Evolutionary conservation across 2,329 filamentous ascomycete genomes (phyloP).

Genomic region (Clarireedia homoeocarpa): DNA sequence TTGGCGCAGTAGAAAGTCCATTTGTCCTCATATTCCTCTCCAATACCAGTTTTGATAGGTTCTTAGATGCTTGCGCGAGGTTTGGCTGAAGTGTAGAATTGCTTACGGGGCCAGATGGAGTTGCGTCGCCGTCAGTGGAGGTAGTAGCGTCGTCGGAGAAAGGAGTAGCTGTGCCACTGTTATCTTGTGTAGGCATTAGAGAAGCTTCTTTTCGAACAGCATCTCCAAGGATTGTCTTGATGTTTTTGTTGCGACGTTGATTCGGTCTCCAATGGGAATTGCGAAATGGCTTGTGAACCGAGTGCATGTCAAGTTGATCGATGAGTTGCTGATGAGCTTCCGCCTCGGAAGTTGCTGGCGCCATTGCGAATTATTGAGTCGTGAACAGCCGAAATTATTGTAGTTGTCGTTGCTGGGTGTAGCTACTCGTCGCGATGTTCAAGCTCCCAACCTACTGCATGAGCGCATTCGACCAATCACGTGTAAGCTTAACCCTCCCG

Average conservation of each 20-base stretch:
- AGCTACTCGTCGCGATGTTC: not conserved
- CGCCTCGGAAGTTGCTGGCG: conserved; percentile 32
- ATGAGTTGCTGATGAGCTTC: conserved; percentile 76
- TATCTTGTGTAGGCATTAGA: conserved; percentile 69
- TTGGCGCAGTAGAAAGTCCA: conserved; percentile 41
- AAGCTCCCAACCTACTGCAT: too few relatives aligned
- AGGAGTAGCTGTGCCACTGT: conserved; percentile 72
- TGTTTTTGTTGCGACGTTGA: conserved; percentile 95
- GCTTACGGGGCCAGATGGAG: conserved; percentile 38
- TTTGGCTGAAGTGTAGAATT: conserved; percentile 48
- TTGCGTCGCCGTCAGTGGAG: conserved; percentile 37
- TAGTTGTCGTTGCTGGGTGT: not conserved
- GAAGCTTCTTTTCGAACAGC: conserved; percentile 86
- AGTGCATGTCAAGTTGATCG: conserved; percentile 85
- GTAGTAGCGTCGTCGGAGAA: conserved; percentile 42
- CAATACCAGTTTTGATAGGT: conserved; percentile 77
- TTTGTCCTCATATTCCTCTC: conserved; percentile 63
- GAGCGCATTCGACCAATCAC: too few relatives aligned
- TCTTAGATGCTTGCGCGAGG: conserved; percentile 82
- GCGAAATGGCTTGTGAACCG: conserved; percentile 81
- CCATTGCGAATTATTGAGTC: conserved; percentile 17
- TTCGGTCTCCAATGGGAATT: conserved; percentile 86
- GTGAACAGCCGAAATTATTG: too few relatives aligned
- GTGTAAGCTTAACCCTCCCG: too few relatives aligned
- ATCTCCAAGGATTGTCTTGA: conserved; percentile 92